Evolutionary conservation across 768 basidiomycete genomes (phyloP).

Genomic region (Boletus insuetus): DNA sequence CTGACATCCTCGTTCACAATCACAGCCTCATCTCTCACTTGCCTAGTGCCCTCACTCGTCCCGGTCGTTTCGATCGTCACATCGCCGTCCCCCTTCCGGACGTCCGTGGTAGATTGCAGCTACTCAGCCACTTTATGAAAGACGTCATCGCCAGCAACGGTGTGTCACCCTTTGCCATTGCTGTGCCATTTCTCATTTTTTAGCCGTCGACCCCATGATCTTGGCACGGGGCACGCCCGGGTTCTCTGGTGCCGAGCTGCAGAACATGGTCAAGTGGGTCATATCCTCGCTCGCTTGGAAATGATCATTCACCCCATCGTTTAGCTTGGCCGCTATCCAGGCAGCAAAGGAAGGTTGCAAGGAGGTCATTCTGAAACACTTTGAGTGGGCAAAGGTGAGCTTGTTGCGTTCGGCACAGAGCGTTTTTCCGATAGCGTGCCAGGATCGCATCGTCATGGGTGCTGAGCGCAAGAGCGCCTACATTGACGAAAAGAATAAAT

Average conservation of each 20-base stretch:
- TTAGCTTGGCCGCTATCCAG: conserved; percentile 87
- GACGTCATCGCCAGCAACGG: conserved; percentile 64
- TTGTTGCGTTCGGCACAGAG: background rate
- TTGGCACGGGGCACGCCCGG: conserved; percentile 94
- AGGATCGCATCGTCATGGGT: conserved; percentile 97
- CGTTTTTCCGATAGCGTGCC: background rate
- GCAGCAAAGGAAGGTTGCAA: conserved; percentile 81
- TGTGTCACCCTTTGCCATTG: conserved; percentile 25
- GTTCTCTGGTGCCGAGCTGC: conserved; percentile 94
- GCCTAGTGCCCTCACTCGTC: conserved; percentile 85
- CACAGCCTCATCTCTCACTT: conserved; percentile 11
- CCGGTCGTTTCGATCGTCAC: conserved; percentile 93
- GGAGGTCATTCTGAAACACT: conserved; percentile 74
- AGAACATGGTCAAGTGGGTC: conserved; percentile 93
- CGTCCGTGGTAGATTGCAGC: conserved; percentile 89
- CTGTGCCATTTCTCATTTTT: background rate
- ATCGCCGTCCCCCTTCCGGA: conserved; percentile 95
- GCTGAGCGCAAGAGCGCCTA: conserved; percentile 89
- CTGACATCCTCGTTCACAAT: background rate
- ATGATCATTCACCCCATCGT: background rate
- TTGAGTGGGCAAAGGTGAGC: conserved; percentile 95
- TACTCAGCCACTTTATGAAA: conserved; percentile 88
- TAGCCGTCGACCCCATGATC: conserved; percentile 81
- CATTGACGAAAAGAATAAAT: conserved; percentile 82
- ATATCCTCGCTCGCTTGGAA: background rate